Evolutionary conservation across 805 yeast genomes (phyloP).

Genomic region (Schwanniomyces yamadae): DNA sequence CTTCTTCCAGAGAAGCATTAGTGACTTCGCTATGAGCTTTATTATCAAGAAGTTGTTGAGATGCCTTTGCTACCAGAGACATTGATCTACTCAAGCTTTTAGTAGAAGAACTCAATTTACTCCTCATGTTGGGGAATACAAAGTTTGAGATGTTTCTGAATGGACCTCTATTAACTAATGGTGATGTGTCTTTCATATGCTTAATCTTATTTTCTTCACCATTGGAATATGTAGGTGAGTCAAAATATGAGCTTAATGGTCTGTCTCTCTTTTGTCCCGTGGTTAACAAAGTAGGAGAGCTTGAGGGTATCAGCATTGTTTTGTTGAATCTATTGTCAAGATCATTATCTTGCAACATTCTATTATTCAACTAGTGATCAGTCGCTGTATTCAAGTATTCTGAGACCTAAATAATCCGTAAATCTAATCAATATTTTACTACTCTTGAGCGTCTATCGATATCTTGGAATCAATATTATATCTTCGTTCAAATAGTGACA

Average conservation of each 20-base stretch:
- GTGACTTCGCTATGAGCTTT: slow-evolving; percentile 10
- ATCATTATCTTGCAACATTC: too few relatives aligned
- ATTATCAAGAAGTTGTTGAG: slow-evolving; percentile 10
- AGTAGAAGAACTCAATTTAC: slow-evolving; percentile 19
- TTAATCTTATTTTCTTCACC: slow-evolving; percentile 3
- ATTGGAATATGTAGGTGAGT: slow-evolving; percentile 32
- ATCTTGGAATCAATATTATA: too few relatives aligned
- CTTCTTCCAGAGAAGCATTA: slow-evolving; percentile 10
- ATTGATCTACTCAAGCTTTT: slow-evolving; percentile 18
- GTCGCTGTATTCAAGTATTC: too few relatives aligned
- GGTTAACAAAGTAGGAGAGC: too few relatives aligned
- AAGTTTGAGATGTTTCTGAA: slow-evolving; percentile 28
- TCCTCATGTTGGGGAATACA: slow-evolving; percentile 20
- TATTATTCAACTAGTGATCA: too few relatives aligned
- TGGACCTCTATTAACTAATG: slow-evolving; percentile 22
- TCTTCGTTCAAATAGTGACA: too few relatives aligned
- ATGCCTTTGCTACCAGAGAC: slow-evolving; percentile 19
- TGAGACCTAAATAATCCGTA: too few relatives aligned
- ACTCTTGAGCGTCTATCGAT: too few relatives aligned
- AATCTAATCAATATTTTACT: too few relatives aligned
- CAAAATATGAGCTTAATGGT: slow-evolving; percentile 37
- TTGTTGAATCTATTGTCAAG: too few relatives aligned
- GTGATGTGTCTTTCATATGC: slow-evolving; percentile 12
- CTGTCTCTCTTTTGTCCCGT: slow-evolving; percentile 17
- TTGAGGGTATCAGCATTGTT: too few relatives aligned